Percentiles rank a stretch among this genome's conserved stretches.
Conservation (phyloP, 106 monocot species). For the Apostasia shenzhenica region DNA sequence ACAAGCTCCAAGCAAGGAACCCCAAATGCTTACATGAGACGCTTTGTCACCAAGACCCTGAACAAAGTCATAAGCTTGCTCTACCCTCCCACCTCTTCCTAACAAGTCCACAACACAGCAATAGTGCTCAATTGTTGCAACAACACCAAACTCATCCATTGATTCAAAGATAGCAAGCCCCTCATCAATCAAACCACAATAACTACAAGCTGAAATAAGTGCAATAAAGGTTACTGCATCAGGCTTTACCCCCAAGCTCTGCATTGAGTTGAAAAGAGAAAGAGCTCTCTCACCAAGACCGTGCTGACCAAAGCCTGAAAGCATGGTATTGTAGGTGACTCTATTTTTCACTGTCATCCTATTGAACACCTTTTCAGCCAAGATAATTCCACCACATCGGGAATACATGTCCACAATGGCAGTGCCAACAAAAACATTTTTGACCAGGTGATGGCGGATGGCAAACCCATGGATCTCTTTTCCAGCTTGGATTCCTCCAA, state of each 20-base stretch:
- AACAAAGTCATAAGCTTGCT: slow-evolving; percentile 76
- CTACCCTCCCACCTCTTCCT: slow-evolving; percentile 79
- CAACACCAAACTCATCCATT: slow-evolving; percentile 56
- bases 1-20: slow-evolving; percentile 81
- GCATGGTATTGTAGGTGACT: slow-evolving; percentile 81
- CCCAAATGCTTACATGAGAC: slow-evolving; percentile 60
- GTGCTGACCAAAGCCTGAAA: slow-evolving; percentile 75
- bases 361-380: slow-evolving; percentile 60
- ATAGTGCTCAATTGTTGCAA: slow-evolving; percentile 53
- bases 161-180: slow-evolving; percentile 63
- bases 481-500: slow-evolving; percentile 44
- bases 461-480: slow-evolving; percentile 78
- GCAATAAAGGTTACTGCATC: slow-evolving; percentile 77
- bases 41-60: slow-evolving; percentile 43
- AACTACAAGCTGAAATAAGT: slow-evolving; percentile 73
- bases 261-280: slow-evolving; percentile 58
- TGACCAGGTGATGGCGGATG: slow-evolving; percentile 37
- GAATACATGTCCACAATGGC: slow-evolving; percentile 89
- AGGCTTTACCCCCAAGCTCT: slow-evolving; percentile 36
- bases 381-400: slow-evolving; percentile 56
- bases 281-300: slow-evolving; percentile 68
- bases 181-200: slow-evolving; percentile 73
- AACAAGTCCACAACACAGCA: slow-evolving; percentile 90
- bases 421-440: slow-evolving; percentile 75
- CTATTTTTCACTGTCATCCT: slow-evolving; percentile 50